phyloP scores from a whole-genome alignment of 768 basidiomycete genomes.

The Leccinum fibrillosum region DNA sequence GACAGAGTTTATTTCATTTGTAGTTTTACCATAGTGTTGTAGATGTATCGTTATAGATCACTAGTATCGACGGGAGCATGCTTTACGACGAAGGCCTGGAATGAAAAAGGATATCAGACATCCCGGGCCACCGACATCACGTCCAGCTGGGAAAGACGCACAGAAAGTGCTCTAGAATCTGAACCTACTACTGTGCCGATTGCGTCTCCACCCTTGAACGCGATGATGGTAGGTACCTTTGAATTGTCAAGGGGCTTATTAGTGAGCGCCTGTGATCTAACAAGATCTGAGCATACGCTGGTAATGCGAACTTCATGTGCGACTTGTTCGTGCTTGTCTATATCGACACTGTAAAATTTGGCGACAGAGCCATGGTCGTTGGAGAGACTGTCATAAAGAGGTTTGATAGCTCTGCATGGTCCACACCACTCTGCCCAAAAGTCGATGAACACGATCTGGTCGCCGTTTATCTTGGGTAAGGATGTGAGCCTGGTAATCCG shows the following conservation, averaged over 20 bases:
- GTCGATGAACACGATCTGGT: conserved; percentile 5
- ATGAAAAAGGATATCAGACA: no score
- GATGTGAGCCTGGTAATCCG: background rate
- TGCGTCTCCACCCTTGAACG: background rate
- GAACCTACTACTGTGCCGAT: no score
- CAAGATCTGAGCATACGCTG: background rate
- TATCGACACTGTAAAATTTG: conserved; percentile 4
- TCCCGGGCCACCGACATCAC: background rate
- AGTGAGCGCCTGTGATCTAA: background rate
- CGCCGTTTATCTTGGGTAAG: background rate
- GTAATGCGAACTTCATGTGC: conserved; percentile 5
- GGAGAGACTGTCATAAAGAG: conserved; percentile 1
- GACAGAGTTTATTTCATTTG: no score
- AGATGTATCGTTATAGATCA: no score
- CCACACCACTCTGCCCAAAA: conserved; percentile 11
- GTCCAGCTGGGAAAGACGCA: no score
- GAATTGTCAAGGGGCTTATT: background rate
- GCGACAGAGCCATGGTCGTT: conserved; percentile 1
- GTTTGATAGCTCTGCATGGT: conserved; percentile 6
- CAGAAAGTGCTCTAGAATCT: no score
- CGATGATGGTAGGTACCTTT: conserved; percentile 1
- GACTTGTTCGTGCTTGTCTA: conserved; percentile 36
- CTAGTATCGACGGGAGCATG: no score
- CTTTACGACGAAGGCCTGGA: no score
- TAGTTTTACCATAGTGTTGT: no score